Percentiles rank a stretch among this genome's conserved stretches.
phyloP scores from a whole-genome alignment of 2,329 filamentous ascomycete species.

The Cryphonectria japonica region DNA sequence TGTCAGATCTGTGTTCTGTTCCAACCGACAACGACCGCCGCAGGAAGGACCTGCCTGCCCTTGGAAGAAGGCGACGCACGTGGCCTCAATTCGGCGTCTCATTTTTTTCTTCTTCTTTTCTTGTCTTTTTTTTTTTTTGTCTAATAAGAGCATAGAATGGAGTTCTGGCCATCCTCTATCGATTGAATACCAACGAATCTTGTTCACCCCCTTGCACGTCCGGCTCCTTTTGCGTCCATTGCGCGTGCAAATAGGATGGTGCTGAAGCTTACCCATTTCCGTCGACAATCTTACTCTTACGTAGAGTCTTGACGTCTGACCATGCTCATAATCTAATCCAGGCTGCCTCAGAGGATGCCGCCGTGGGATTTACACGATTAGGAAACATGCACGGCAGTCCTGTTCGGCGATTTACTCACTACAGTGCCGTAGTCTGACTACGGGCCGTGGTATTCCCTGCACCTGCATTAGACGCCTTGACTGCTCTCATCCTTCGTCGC shows the following conservation, averaged over 20 bases:
- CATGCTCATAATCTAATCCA: background rate
- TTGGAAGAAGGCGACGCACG: background rate
- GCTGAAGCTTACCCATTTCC: no score
- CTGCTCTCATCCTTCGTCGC: background rate
- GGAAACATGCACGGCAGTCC: background rate
- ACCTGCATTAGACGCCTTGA: background rate
- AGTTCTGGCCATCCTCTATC: slow-evolving; percentile 19
- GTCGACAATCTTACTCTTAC: background rate
- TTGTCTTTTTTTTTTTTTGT: background rate
- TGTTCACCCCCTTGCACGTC: no score
- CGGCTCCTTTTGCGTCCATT: background rate
- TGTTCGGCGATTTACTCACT: background rate
- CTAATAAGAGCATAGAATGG: slow-evolving; percentile 24
- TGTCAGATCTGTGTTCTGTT: slow-evolving; percentile 12
- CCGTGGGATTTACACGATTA: background rate
- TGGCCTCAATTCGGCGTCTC: background rate
- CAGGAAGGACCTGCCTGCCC: background rate
- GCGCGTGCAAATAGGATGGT: background rate
- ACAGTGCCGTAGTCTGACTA: background rate
- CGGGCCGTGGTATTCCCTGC: background rate
- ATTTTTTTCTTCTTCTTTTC: no score
- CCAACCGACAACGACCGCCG: background rate
- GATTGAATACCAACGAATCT: slow-evolving; percentile 13
- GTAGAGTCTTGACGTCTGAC: background rate
- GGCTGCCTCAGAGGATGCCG: background rate